Evolutionary conservation across 139 green algal genomes (phyloP), one percentile per base, ranked within the genome.

Genomic region (Asterochloris sp.): DNA sequence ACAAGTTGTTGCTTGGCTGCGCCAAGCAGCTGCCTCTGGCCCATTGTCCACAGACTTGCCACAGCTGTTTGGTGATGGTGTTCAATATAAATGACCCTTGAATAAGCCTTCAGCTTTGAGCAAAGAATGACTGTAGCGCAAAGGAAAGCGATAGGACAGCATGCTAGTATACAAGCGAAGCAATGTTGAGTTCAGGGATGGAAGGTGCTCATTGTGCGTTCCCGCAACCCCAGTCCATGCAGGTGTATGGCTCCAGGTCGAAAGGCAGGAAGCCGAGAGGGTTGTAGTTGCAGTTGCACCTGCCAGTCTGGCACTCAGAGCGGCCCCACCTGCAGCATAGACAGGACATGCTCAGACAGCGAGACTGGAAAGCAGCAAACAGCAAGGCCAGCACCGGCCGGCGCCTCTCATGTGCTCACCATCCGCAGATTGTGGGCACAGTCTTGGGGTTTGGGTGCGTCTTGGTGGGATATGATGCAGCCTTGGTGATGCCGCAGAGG

Each of bases 391-490:
- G 28, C 11, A 27, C 61, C 0, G 74, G 26, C 29, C 38, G 29
- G 27, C n/a, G 24, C 29, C 74, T 63, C 64, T 27, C 29, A 78
- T n/a, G 0, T 23, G 11, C 77, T 74, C 28, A 81, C 77, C 77
- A 81, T n/a, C 77, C 77, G 24, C 77, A 81, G 63, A 79, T 61
- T 62, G 85, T 76, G 21, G 82, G 76, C 14, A 86, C 62, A 27
- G 80, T 28, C 74, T 78, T 78, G 1, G 84, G 82, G 76, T 88
- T 86, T 61, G 78, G 73, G 21, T 62, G 64, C 13, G 73, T 89
- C 86, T 96, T 95, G 73, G 83, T 83, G 1, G 94, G 94, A 86
- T 95, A 96, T 67, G 85, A 91, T 16, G 93, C 79, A 66, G 84
- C 85, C 54, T 86, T 82, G 69, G 87, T 79, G 75, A 98, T 91